Evolutionary conservation across 1,284 basidiomycete genomes (phyloP), one percentile per base, ranked within the genome.

Genomic region (Rhodotorula sp.): DNA sequence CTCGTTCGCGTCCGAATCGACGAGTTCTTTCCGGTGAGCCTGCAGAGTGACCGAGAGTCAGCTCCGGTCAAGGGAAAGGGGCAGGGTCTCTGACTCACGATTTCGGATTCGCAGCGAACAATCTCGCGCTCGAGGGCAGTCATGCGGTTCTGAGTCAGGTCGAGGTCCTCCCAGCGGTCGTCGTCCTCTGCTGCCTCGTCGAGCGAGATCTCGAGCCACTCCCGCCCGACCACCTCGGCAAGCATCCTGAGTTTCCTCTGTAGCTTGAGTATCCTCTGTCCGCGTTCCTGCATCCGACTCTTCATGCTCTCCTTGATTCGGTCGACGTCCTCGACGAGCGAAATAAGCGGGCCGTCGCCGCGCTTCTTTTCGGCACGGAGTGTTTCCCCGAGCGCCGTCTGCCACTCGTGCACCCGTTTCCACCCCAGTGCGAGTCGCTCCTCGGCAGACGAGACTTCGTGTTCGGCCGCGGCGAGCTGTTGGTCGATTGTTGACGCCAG

Each of bases 71-170:
- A 43, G 38, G 38, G 38, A 43, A 43, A 43, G 10, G 38, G 38
- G 10, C 8, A 43, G 10, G 38, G 38, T 43, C 38, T 43, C 38
- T 8, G 23, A 84, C 89, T 79, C 76, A 91, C 89, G 57, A 91
- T 85, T 85, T 93, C 91, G 21, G 85, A 84, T 80, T 92, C 91
- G 23, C 89, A 91, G 65, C 89, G 84, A 5, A 89, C 86, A 26
- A 92, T 84, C 78, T 92, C 90, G 78, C 90, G 89, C 83, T 93
- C 90, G 3, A 93, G 82, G 76, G 84, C 87, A 50, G 86, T 85
- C 78, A 93, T 90, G 16, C 89, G 85, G 71, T 91, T 90, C 0
- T 89, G 88, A 18, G 87, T 88, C 19, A 92, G 89, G 77, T 92
- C 89, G 28, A 76, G 58, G 57, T 66, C 67, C 38, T 69, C 75